A percentile compares a stretch with the other conserved stretches of the same genome.
Conservation (phyloP, 192 early-diverging fungal genomes). For the Coemansia umbellata region DNA sequence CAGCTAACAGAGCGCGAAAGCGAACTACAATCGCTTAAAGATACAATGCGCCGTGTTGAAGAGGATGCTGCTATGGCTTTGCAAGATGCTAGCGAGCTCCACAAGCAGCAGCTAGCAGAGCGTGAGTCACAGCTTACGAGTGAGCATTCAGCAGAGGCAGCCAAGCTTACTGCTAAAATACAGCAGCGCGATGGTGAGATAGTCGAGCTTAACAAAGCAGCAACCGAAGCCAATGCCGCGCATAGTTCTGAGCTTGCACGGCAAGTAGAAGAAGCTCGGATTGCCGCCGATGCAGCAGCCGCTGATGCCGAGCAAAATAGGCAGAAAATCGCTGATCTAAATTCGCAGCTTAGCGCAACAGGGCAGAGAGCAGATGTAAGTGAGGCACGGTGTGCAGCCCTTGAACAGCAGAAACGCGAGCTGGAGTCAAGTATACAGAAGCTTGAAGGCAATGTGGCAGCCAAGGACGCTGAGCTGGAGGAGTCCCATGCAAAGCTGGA, state of each 20-base stretch:
- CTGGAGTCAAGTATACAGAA: neutral
- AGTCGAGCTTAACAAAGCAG: neutral
- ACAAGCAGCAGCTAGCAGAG: constrained; percentile 2
- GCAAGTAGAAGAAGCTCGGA: neutral
- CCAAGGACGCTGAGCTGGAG: neutral
- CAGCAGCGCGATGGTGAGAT: neutral
- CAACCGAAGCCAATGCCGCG: neutral
- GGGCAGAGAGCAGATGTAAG: constrained; percentile 1
- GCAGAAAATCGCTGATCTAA: neutral
- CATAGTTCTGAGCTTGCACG: neutral
- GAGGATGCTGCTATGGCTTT: neutral
- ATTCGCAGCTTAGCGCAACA: neutral
- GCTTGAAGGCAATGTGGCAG: constrained; percentile 1
- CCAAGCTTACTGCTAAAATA: neutral
- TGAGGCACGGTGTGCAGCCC: constrained; percentile 6
- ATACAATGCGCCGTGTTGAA: neutral
- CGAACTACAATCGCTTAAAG: constrained; percentile 5
- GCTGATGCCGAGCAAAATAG: neutral
- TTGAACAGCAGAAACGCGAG: neutral
- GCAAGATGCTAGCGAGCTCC: neutral
- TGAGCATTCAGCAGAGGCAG: neutral
- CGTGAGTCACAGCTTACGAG: neutral
- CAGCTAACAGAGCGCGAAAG: constrained; percentile 1
- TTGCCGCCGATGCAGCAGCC: constrained; percentile 5
- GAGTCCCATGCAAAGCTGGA: constrained; percentile 6